Base-by-base conservation (phyloP, 345 rosid species). In the Eucalyptus lansdowneana region DNA sequence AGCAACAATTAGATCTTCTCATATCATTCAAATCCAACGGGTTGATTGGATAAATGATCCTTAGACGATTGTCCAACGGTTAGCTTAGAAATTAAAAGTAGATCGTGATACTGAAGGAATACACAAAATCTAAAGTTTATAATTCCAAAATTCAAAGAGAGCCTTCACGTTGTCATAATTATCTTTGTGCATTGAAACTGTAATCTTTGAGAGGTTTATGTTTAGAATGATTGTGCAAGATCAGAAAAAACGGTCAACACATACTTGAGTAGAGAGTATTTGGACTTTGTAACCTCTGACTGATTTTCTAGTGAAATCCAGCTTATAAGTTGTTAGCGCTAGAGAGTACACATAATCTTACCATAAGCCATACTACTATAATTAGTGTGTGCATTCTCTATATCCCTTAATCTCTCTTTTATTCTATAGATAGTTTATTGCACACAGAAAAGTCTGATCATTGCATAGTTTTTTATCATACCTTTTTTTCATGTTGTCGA, bases 301-400 rank as follows among this genome's bases (percentile, higher is more conserved):
- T 56, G 62, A 24, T 56, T 22, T 56, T 56, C 27, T 56, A 56
- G 29, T 5, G 62, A 24, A 56, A 56, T 56, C 3, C 29, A 21
- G 1, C 62, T 24, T 22, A 56, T 56, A 9, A 56, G 29, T 5
- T 24, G 11, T 24, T 22, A 56, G 13, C 3, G 1, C 2, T 0
- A 56, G 6, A 56, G 62, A 56, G 5, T 24, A 56, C 27, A 5
- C 62, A 24, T 21, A 56, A 24, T 22, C 6, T 56, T 56, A 56
- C 62, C 12, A 56, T 24, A 22, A 56, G 62, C 13, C 62, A 4
- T 8, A 56, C 62, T 10, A 56, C 62, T 56, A 56, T 56, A 56
- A 10, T 56, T 56, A 24, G 27, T 56, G 62, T 21, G 60, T 56
- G 62, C 13, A 56, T 2, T 24, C 29, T 56, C 62, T 56, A 24